These are phyloP conservation scores for Sordariomycetes sp. DNA, from an alignment of 2,329 filamentous ascomycete genomes.

Conservation along the genomic window DNA sequence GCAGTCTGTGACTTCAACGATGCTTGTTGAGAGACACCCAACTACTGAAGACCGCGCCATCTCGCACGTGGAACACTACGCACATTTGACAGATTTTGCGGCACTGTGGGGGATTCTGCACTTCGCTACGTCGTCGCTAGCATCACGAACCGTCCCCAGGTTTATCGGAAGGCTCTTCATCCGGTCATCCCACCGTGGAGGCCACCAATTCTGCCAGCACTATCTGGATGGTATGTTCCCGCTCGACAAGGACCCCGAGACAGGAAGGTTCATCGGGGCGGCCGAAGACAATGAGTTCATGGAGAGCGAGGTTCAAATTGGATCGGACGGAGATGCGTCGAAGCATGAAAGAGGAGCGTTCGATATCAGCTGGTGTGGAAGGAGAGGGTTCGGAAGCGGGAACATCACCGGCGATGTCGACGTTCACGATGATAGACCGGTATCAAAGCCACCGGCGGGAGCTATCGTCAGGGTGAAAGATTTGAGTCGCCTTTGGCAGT, in stretches of 20 bases:
- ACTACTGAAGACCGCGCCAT: conserved; percentile 38
- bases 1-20: conserved; percentile 17
- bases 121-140: conserved; percentile 31
- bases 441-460: conserved; percentile 12
- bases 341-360: conserved; percentile 30
- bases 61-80: conserved; percentile 68
- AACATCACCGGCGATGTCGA: conserved; percentile 21
- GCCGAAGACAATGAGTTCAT: conserved; percentile 44
- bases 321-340: conserved; percentile 24
- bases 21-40: conserved; percentile 16
- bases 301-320: conserved; percentile 38
- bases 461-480: conserved; percentile 39
- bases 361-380: conserved; percentile 31
- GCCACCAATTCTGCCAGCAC: conserved; percentile 47
- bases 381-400: conserved; percentile 20
- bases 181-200: conserved; percentile 30
- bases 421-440: conserved; percentile 19
- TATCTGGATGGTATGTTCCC: conserved; percentile 51
- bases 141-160: conserved; percentile 34
- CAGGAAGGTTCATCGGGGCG: conserved; percentile 25
- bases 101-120: conserved; percentile 61
- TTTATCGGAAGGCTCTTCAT: conserved; percentile 51
- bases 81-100: conserved; percentile 61
- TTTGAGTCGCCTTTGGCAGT: conserved; percentile 48
- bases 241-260: conserved; percentile 25